phyloP scores from a whole-genome alignment of 352 stramenopile genomes.

The Globisporangium alternatum region DNA sequence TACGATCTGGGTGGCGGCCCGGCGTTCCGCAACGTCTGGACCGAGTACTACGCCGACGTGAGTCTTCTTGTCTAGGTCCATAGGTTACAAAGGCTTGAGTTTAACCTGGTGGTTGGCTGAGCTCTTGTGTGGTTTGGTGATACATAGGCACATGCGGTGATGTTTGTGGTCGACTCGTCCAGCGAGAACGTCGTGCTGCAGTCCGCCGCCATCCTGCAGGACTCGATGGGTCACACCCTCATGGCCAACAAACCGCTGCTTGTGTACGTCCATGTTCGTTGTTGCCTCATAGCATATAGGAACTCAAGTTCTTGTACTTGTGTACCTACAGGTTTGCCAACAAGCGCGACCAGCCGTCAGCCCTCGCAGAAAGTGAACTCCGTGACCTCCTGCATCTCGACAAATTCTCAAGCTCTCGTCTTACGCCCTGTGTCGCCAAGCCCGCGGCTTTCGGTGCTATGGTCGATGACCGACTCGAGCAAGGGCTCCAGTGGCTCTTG shows the following conservation, averaged over 20 bases:
- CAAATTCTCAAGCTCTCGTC: slow-evolving; percentile 35
- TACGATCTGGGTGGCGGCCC: slow-evolving; percentile 77
- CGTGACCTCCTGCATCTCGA: slow-evolving; percentile 32
- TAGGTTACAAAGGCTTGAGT: neutral
- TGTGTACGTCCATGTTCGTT: slow-evolving; percentile 35
- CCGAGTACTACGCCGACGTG: slow-evolving; percentile 83
- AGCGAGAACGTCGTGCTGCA: slow-evolving; percentile 43
- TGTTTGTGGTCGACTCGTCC: slow-evolving; percentile 77
- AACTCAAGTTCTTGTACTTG: neutral
- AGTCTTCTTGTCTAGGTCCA: slow-evolving; percentile 10
- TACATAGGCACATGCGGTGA: slow-evolving; percentile 54
- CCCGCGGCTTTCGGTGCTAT: slow-evolving; percentile 38
- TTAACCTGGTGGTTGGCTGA: slow-evolving; percentile 8
- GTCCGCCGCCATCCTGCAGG: slow-evolving; percentile 41
- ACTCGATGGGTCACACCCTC: slow-evolving; percentile 49
- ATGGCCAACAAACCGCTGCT: slow-evolving; percentile 67
- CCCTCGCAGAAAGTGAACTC: slow-evolving; percentile 40
- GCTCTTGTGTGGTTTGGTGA: neutral
- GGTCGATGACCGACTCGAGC: slow-evolving; percentile 65
- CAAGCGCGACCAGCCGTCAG: slow-evolving; percentile 53
- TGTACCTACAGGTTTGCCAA: slow-evolving; percentile 63
- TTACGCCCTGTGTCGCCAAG: slow-evolving; percentile 62
- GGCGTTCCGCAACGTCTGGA: slow-evolving; percentile 77
- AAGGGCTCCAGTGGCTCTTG: slow-evolving; percentile 70
- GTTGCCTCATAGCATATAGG: neutral